These are phyloP conservation scores for Graphium sp. DNA, from an alignment of 2,329 filamentous ascomycete genomes.

Conservation along the genomic window DNA sequence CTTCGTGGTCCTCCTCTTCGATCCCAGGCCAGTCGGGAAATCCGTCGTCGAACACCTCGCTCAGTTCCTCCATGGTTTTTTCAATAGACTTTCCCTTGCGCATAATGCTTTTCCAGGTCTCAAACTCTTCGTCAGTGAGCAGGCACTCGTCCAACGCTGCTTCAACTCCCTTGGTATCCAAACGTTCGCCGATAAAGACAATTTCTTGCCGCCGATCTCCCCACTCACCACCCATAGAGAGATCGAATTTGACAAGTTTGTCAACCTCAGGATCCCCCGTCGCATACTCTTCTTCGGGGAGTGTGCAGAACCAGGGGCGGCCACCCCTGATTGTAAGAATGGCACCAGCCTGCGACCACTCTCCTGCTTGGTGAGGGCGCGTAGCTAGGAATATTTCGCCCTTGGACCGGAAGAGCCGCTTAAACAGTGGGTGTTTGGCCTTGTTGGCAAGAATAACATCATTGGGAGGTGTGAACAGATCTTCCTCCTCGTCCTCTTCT, in stretches of 20 bases:
- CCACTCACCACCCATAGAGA: slow-evolving; percentile 40
- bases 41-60: slow-evolving; percentile 38
- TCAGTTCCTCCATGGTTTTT: slow-evolving; percentile 26
- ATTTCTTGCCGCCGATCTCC: slow-evolving; percentile 56
- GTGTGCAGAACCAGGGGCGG: slow-evolving; percentile 40
- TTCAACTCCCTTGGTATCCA: slow-evolving; percentile 34
- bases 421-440: slow-evolving; percentile 30
- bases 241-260: slow-evolving; percentile 28
- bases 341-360: slow-evolving; percentile 47
- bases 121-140: slow-evolving; percentile 40
- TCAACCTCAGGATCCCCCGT: slow-evolving; percentile 30
- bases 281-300: slow-evolving; percentile 30
- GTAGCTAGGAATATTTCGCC: slow-evolving; percentile 44
- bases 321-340: slow-evolving; percentile 45
- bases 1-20: slow-evolving; percentile 17
- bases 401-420: slow-evolving; percentile 43
- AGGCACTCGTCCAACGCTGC: slow-evolving; percentile 41
- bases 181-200: slow-evolving; percentile 54
- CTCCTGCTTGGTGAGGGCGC: slow-evolving; percentile 32
- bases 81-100: slow-evolving; percentile 15
- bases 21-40: slow-evolving; percentile 38
- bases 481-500: slow-evolving; percentile 12
- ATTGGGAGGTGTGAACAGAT: slow-evolving; percentile 16
- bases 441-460: slow-evolving; percentile 35
- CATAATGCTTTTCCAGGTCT: slow-evolving; percentile 35